Evolutionary conservation across 257 asterid genomes (phyloP).

Genomic region (Ocimum tenuiflorum): DNA sequence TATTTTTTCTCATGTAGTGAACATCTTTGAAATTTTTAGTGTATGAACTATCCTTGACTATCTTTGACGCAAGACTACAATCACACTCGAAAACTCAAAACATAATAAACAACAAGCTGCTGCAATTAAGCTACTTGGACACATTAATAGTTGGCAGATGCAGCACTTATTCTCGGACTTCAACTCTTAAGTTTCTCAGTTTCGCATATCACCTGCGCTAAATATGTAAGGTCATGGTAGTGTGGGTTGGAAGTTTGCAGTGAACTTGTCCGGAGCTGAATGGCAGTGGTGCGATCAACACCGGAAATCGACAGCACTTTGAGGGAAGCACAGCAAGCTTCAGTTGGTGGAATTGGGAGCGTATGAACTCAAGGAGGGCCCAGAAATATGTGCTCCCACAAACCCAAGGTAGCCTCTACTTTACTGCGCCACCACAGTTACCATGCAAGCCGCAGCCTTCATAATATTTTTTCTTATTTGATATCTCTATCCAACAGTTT

Average conservation of each 20-base stretch:
- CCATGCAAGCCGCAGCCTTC: too few relatives aligned
- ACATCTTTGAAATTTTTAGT: not conserved
- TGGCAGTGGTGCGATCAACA: constrained; percentile 68
- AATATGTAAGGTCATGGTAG: constrained; percentile 21
- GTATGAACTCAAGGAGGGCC: constrained; percentile 78
- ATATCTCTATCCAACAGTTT: too few relatives aligned
- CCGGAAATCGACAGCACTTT: constrained; percentile 83
- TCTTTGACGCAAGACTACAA: constrained; percentile 20
- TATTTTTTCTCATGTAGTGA: not conserved
- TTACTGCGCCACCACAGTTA: constrained; percentile 25
- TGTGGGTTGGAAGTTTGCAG: constrained; percentile 77
- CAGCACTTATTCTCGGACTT: not conserved
- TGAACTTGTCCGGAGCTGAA: constrained; percentile 78
- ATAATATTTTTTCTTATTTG: too few relatives aligned
- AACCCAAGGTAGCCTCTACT: constrained; percentile 37
- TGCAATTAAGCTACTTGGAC: constrained; percentile 6
- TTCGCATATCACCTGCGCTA: constrained; percentile 45
- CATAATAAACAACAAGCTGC: constrained; percentile 9
- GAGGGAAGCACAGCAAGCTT: constrained; percentile 74
- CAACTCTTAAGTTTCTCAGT: constrained; percentile 19
- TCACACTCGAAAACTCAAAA: constrained; percentile 4
- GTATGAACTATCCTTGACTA: not conserved
- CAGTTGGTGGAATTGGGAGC: constrained; percentile 64
- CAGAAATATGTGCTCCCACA: constrained; percentile 72
- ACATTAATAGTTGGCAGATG: not conserved